phyloP scores from a whole-genome alignment of 495 filamentous ascomycete species.

The Penicillium egyptiacum region DNA sequence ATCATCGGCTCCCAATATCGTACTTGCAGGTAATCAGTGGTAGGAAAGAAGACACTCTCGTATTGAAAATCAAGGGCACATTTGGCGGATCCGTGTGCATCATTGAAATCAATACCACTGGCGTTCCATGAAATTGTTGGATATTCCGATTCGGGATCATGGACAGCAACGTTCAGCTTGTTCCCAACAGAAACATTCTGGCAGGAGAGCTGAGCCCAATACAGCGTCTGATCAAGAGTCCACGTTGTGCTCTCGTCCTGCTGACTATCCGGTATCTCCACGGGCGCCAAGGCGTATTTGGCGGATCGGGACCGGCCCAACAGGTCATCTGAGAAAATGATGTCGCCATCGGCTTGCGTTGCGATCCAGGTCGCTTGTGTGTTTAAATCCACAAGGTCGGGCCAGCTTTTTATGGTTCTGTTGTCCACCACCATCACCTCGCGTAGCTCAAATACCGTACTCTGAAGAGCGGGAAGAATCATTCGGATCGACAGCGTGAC shows the following conservation, averaged over 20 bases:
- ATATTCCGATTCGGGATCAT: conserved; percentile 18
- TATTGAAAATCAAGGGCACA: conserved; percentile 40
- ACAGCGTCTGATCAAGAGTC: conserved; percentile 40
- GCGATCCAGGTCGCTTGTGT: conserved; percentile 41
- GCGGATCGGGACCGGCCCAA: conserved; percentile 33
- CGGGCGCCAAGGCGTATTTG: conserved; percentile 37
- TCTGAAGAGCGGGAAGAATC: conserved; percentile 41
- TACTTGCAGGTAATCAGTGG: conserved; percentile 39
- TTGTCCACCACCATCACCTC: conserved; percentile 28
- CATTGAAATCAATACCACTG: conserved; percentile 25
- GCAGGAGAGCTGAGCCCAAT: conserved; percentile 39
- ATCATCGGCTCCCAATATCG: conserved; percentile 44
- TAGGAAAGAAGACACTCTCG: conserved; percentile 32
- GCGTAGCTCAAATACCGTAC: conserved; percentile 38
- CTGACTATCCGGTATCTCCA: conserved; percentile 34
- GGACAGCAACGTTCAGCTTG: conserved; percentile 26
- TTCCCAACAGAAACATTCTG: conserved; percentile 24
- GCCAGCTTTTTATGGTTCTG: conserved; percentile 38
- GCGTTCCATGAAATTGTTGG: conserved; percentile 36
- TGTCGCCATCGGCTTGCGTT: conserved; percentile 32
- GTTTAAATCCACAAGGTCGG: conserved; percentile 30
- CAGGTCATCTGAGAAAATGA: conserved; percentile 19
- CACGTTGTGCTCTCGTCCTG: conserved; percentile 32
- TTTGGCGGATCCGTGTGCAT: conserved; percentile 16
- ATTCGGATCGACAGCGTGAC: conserved; percentile 39